phyloP scores from a whole-genome alignment of 1,139 yeast genomes.

The Candida sp. region DNA sequence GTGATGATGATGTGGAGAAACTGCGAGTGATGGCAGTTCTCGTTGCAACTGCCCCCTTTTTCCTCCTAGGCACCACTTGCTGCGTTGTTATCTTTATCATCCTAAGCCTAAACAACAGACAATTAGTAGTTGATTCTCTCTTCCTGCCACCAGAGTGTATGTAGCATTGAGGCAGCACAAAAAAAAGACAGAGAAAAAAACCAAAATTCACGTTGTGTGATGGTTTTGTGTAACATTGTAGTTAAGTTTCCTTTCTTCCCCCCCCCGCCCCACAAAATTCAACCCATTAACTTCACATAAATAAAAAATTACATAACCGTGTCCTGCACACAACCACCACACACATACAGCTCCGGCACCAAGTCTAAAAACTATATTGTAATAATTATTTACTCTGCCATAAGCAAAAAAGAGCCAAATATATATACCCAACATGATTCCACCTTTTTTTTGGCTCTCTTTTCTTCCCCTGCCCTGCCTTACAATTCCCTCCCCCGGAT shows the following conservation, averaged over 20 bases:
- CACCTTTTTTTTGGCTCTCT: not conserved
- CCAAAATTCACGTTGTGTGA: not conserved
- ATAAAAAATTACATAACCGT: not conserved
- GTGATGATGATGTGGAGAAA: not conserved
- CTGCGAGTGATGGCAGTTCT: not conserved
- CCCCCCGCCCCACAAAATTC: constrained; percentile 6
- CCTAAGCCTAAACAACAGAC: no score
- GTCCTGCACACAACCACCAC: not conserved
- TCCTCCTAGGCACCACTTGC: no score
- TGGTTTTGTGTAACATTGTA: not conserved
- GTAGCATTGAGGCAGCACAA: not conserved
- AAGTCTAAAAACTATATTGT: no score
- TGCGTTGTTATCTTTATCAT: no score
- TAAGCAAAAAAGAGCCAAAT: not conserved
- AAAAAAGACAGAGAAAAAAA: no score
- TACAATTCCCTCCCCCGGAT: not conserved
- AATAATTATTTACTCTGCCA: no score
- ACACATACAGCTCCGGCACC: not conserved
- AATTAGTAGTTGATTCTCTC: not conserved
- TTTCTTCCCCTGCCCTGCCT: not conserved
- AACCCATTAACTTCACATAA: not conserved
- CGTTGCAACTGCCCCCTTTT: not conserved
- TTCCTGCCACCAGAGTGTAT: not conserved
- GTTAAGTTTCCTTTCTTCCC: constrained; percentile 2
- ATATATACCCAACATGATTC: constrained; percentile 1